These are phyloP conservation scores for Herpotrichia juniperi DNA, from an alignment of 2,329 filamentous ascomycete genomes.

Conservation along the genomic window DNA sequence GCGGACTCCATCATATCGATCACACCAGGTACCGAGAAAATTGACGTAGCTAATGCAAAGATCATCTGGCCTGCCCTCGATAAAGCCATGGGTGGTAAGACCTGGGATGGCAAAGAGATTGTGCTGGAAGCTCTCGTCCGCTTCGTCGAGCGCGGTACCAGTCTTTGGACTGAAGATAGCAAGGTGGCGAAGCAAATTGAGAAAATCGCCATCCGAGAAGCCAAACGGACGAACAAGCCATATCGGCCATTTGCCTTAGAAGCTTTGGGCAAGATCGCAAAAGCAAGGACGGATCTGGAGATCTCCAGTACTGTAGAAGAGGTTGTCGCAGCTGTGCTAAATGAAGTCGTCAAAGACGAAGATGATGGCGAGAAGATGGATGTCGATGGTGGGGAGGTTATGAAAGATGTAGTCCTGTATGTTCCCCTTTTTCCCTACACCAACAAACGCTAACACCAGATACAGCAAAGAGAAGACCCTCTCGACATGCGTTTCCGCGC, in stretches of 20 bases:
- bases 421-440: conserved; percentile 7
- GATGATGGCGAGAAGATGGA: conserved; percentile 37
- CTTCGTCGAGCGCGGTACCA: conserved; percentile 71
- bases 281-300: conserved; percentile 70
- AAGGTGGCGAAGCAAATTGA: conserved; percentile 68
- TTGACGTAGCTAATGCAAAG: conserved; percentile 65
- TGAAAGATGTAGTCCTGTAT: conserved; percentile 29
- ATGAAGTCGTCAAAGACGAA: conserved; percentile 29
- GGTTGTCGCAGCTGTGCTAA: conserved; percentile 64
- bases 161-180: conserved; percentile 61
- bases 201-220: conserved; percentile 78
- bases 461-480: conserved; percentile 31
- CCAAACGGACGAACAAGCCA: conserved; percentile 85
- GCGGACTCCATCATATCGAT: conserved; percentile 75
- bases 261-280: conserved; percentile 75
- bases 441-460: conserved; percentile 3
- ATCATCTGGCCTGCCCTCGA: conserved; percentile 84
- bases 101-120: conserved; percentile 89
- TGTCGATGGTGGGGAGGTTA: conserved; percentile 34
- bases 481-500: conserved; percentile 23
- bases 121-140: conserved; percentile 79
- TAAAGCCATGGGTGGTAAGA: conserved; percentile 83
- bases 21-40: conserved; percentile 58
- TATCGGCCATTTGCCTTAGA: conserved; percentile 80
- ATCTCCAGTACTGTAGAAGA: conserved; percentile 70